phyloP scores from a whole-genome alignment of 306 rosid species.

The Geum urbanum region DNA sequence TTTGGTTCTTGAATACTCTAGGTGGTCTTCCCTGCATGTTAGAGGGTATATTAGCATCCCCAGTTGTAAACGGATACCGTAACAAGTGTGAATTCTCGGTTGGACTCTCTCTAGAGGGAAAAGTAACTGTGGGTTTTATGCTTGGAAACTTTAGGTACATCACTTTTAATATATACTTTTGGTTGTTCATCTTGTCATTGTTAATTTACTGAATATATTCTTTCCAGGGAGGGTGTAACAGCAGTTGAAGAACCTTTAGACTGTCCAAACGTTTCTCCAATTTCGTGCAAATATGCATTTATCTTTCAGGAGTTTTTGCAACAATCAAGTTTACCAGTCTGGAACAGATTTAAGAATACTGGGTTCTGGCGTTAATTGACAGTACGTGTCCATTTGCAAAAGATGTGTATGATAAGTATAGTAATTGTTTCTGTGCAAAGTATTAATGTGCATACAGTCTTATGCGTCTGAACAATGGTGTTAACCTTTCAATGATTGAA shows the following conservation, averaged over 20 bases:
- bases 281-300: slow-evolving; percentile 71
- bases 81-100: slow-evolving; percentile 95
- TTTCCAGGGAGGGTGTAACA: slow-evolving; percentile 89
- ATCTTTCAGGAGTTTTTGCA: slow-evolving; percentile 86
- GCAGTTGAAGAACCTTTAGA: slow-evolving; percentile 87
- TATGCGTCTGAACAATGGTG: background rate
- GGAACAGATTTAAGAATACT: slow-evolving; percentile 86
- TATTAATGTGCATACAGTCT: background rate
- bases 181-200: slow-evolving; percentile 11
- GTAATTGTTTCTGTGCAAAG: slow-evolving; percentile 15
- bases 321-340: slow-evolving; percentile 65
- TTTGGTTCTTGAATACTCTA: slow-evolving; percentile 26
- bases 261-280: slow-evolving; percentile 81
- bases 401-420: slow-evolving; percentile 2
- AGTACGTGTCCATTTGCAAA: slow-evolving; percentile 35
- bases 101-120: slow-evolving; percentile 76
- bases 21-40: slow-evolving; percentile 93
- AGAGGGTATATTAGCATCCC: slow-evolving; percentile 82
- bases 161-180: slow-evolving; percentile 23
- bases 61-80: slow-evolving; percentile 82
- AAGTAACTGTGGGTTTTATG: slow-evolving; percentile 87
- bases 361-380: slow-evolving; percentile 99
- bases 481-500: slow-evolving; percentile 9
- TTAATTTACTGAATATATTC: slow-evolving; percentile 29
- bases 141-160: slow-evolving; percentile 91